Conservation (phyloP, 805 yeast genomes). For the Schwanniomyces yamadae region DNA sequence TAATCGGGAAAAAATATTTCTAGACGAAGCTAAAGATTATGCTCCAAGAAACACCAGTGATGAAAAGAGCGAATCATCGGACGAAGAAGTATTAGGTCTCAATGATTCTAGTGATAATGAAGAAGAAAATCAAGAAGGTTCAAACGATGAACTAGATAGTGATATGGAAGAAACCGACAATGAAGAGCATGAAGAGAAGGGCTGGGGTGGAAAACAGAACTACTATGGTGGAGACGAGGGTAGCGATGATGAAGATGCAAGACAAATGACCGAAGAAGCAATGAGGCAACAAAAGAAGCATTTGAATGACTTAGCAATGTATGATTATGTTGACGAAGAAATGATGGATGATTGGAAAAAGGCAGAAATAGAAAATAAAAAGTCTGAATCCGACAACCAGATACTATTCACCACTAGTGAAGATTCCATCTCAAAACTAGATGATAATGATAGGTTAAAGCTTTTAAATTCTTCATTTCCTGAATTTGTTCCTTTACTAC, state of each 20-base stretch:
- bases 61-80: conserved; percentile 45
- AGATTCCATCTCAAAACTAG: conserved; percentile 33
- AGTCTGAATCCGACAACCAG: conserved; percentile 15
- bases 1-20: conserved; percentile 53
- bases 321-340: conserved; percentile 62
- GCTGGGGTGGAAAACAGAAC: conserved; percentile 45
- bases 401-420: conserved; percentile 40
- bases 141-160: conserved; percentile 31
- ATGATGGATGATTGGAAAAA: conserved; percentile 77
- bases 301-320: conserved; percentile 71
- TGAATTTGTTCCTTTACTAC: conserved; percentile 74
- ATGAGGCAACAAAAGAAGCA: conserved; percentile 74
- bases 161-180: conserved; percentile 24
- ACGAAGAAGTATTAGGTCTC: conserved; percentile 51
- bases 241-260: conserved; percentile 75
- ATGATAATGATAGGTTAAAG: conserved; percentile 50
- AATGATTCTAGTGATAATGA: conserved; percentile 33
- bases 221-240: conserved; percentile 64
- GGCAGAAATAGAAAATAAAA: conserved; percentile 38
- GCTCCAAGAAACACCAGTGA: conserved; percentile 19
- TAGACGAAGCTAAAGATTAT: conserved; percentile 55
- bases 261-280: conserved; percentile 84
- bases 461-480: conserved; percentile 69
- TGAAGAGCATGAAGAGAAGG: conserved; percentile 30
- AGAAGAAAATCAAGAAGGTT: conserved; percentile 40